Evolutionary conservation across 805 yeast species (phyloP).

Genomic region (Kazachstania bromeliacearum): DNA sequence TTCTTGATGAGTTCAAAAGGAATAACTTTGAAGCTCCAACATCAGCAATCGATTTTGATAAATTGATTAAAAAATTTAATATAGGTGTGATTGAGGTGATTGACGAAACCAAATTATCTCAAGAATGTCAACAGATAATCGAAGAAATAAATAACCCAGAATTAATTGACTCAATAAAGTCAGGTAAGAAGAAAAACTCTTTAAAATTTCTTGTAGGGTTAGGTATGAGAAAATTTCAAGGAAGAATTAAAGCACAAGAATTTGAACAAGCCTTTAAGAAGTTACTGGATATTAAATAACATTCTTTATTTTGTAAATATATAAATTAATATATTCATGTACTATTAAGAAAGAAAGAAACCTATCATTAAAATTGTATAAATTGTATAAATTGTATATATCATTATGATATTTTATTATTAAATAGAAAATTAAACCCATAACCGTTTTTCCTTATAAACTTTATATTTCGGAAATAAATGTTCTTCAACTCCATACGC

Average conservation of each 20-base stretch:
- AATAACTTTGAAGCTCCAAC: slow-evolving; percentile 8
- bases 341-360: background rate
- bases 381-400: too few relatives aligned
- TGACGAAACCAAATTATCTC: slow-evolving; percentile 28
- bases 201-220: slow-evolving; percentile 74
- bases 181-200: slow-evolving; percentile 52
- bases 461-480: background rate
- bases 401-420: too few relatives aligned
- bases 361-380: background rate
- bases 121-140: slow-evolving; percentile 40
- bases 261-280: slow-evolving; percentile 31
- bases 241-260: slow-evolving; percentile 35
- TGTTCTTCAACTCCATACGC: slow-evolving; percentile 29
- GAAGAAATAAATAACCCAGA: slow-evolving; percentile 34
- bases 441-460: too few relatives aligned
- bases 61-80: slow-evolving; percentile 47
- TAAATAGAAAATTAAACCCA: too few relatives aligned
- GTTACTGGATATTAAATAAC: slow-evolving; percentile 15
- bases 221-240: slow-evolving; percentile 74
- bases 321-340: background rate
- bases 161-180: slow-evolving; percentile 45
- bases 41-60: slow-evolving; percentile 23
- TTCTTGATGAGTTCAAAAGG: slow-evolving; percentile 42
- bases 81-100: slow-evolving; percentile 30
- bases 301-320: background rate